Evolutionary conservation across 2,329 filamentous ascomycete genomes (phyloP).

Genomic region (Biscogniauxia sp.): DNA sequence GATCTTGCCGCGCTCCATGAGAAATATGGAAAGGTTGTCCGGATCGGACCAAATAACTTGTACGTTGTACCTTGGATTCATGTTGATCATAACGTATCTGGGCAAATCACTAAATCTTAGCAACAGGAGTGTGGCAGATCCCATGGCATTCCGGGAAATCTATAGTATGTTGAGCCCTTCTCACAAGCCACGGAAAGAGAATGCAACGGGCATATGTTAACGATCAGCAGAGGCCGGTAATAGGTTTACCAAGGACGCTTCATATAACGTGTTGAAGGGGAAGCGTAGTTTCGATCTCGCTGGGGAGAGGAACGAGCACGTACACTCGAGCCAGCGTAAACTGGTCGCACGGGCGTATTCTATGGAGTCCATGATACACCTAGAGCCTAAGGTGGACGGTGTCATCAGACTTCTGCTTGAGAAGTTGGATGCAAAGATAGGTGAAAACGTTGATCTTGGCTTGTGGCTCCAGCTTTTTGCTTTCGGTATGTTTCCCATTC

Average conservation of each 20-base stretch:
- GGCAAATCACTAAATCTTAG: not conserved
- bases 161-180: constrained; percentile 11
- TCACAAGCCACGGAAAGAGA: not conserved
- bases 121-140: constrained; percentile 9
- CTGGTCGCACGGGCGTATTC: constrained; percentile 17
- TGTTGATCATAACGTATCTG: not conserved
- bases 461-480: constrained; percentile 15
- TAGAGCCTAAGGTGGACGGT: constrained; percentile 13
- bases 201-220: not conserved
- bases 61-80: constrained; percentile 3
- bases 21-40: constrained; percentile 12
- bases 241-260: constrained; percentile 7
- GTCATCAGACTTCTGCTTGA: constrained; percentile 1
- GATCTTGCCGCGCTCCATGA: constrained; percentile 8
- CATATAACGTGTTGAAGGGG: constrained; percentile 13
- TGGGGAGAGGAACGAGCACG: constrained; percentile 14
- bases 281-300: constrained; percentile 15
- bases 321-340: constrained; percentile 15
- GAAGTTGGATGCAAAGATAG: constrained; percentile 5
- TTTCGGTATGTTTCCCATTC: constrained; percentile 2
- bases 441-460: constrained; percentile 8
- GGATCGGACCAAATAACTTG: constrained; percentile 14
- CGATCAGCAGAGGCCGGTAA: constrained; percentile 3
- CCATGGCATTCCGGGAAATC: constrained; percentile 12
- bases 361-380: constrained; percentile 16